Conservation (phyloP, 352 stramenopile genomes). For the Phytophthora ohioensis region DNA sequence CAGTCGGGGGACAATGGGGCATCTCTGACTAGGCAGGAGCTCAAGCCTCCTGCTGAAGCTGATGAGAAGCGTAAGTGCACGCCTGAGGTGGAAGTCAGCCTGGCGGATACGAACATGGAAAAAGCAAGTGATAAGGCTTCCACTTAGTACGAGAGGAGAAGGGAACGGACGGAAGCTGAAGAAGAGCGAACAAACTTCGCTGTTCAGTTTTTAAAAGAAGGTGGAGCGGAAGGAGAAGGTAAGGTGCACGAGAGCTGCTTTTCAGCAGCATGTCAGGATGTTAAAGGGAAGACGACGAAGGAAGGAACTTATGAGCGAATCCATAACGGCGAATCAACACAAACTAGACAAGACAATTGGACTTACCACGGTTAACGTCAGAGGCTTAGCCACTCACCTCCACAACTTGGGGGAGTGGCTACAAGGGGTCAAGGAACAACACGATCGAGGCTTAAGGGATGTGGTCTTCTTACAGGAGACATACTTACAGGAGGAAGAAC, state of each 20-base stretch:
- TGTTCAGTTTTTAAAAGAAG: no score
- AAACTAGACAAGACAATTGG: constrained; percentile 12
- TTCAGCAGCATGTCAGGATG: not conserved
- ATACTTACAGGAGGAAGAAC: not conserved
- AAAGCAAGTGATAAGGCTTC: no score
- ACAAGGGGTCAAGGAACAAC: constrained; percentile 16
- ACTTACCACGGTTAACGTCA: constrained; percentile 1
- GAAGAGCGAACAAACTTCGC: no score
- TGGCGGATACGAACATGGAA: no score
- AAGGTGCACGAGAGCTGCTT: not conserved
- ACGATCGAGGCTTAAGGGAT: not conserved
- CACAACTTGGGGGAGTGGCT: not conserved
- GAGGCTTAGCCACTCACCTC: constrained; percentile 2
- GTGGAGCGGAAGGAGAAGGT: no score
- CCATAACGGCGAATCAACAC: not conserved
- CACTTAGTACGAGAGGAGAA: no score
- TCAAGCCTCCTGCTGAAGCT: not conserved
- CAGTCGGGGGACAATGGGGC: not conserved
- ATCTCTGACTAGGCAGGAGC: not conserved
- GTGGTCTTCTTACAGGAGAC: constrained; percentile 27
- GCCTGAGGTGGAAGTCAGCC: not conserved
- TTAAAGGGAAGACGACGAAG: not conserved
- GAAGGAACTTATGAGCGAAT: not conserved
- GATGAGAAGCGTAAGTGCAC: not conserved
- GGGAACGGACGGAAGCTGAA: no score